These are phyloP conservation scores for Chenopodium berlandieri DNA, from an alignment of 148 eudicot species.

Conservation along the genomic window DNA sequence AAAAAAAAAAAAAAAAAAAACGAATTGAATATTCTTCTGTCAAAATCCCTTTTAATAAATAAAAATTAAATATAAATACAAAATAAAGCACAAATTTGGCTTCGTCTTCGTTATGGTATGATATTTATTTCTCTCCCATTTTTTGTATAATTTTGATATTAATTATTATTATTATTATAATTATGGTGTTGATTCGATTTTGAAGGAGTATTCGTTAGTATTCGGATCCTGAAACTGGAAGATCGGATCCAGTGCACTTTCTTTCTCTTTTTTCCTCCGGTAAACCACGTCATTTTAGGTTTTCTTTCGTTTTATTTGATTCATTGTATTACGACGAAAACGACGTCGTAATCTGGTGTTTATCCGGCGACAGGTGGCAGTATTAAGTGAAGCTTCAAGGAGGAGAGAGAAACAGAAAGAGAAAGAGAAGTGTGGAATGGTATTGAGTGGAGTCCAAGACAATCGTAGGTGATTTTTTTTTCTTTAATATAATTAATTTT, in stretches of 20 bases:
- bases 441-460: slow-evolving; percentile 20
- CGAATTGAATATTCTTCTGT: not conserved
- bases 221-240: slow-evolving; percentile 3
- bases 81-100: too few relatives aligned
- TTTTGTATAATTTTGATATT: too few relatives aligned
- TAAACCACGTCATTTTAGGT: not conserved
- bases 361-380: not conserved
- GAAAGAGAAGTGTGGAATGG: not conserved
- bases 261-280: slow-evolving; percentile 5
- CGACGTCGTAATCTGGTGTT: not conserved
- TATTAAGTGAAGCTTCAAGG: not conserved
- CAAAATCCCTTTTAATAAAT: too few relatives aligned
- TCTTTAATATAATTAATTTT: not conserved
- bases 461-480: slow-evolving; percentile 1
- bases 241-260: slow-evolving; percentile 57
- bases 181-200: too few relatives aligned
- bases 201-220: too few relatives aligned
- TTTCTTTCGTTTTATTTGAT: not conserved
- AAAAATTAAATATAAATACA: too few relatives aligned
- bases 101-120: too few relatives aligned
- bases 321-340: not conserved
- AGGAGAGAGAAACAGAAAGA: not conserved
- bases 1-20: too few relatives aligned
- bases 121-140: too few relatives aligned
- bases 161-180: too few relatives aligned